Conservation (phyloP, 2,329 filamentous ascomycete species). For the Sporothrix phasma region DNA sequence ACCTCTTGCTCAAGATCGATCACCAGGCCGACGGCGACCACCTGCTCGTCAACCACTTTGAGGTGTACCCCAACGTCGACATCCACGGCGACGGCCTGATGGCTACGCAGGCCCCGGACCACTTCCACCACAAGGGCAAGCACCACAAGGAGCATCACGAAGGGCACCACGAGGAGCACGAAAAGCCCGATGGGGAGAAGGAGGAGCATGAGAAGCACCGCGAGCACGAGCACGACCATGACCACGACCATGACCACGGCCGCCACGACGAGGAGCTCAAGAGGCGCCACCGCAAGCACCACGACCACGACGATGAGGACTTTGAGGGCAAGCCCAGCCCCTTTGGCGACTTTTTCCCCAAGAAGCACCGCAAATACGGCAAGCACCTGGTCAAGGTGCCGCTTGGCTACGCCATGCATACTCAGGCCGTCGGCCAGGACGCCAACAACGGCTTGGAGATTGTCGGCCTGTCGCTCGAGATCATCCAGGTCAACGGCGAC, state of each 20-base stretch:
- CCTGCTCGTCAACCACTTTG: slow-evolving; percentile 49
- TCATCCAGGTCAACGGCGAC: slow-evolving; percentile 48
- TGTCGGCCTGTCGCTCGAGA: slow-evolving; percentile 44
- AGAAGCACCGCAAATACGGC: slow-evolving; percentile 8
- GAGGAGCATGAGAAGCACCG: slow-evolving; percentile 14
- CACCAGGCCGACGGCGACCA: slow-evolving; percentile 33
- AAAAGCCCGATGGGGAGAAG: slow-evolving; percentile 19
- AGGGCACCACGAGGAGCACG: slow-evolving; percentile 14
- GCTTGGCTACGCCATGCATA: slow-evolving; percentile 41
- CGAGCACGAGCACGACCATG: background rate
- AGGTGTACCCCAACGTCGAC: slow-evolving; percentile 47
- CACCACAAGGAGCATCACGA: background rate
- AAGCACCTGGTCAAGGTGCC: slow-evolving; percentile 23
- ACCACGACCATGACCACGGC: background rate
- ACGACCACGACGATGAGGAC: background rate
- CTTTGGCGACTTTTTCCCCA: background rate
- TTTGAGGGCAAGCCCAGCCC: background rate
- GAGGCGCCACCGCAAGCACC: too few relatives aligned
- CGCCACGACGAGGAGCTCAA: slow-evolving; percentile 16
- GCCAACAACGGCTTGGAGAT: slow-evolving; percentile 43
- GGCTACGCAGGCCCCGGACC: slow-evolving; percentile 36
- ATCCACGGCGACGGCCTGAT: slow-evolving; percentile 34
- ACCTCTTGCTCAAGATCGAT: slow-evolving; percentile 46
- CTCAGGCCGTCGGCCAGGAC: slow-evolving; percentile 36
- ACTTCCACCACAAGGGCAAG: slow-evolving; percentile 16